These are phyloP conservation scores for Ceriops tagal DNA, from an alignment of 345 rosid species.

Conservation along the genomic window DNA sequence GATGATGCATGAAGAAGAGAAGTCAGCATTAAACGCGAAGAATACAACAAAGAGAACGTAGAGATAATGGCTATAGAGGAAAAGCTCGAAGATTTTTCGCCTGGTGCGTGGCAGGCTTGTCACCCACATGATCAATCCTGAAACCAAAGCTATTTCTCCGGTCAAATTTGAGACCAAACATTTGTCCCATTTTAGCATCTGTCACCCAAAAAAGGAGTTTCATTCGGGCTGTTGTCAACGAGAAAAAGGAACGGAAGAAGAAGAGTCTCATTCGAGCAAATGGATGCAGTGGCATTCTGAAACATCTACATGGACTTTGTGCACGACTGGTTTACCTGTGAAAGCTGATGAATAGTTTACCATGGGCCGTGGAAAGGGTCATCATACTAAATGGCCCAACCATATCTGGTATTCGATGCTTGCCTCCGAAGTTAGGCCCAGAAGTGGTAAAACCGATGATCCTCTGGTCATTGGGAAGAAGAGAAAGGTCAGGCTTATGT, in stretches of 20 bases:
- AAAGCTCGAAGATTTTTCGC: conserved; percentile 26
- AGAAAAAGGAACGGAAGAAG: background rate
- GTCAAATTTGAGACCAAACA: conserved; percentile 18
- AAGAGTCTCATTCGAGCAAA: too few species aligned
- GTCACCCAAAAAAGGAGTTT: background rate
- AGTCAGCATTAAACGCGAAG: conserved; percentile 26
- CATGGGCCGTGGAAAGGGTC: conserved; percentile 25
- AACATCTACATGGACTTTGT: background rate
- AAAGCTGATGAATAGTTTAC: conserved; percentile 9
- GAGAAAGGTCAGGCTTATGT: conserved; percentile 20
- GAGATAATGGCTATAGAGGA: conserved; percentile 24
- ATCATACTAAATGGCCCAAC: conserved; percentile 20
- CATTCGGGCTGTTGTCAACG: background rate
- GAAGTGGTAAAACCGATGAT: conserved; percentile 21
- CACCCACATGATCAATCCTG: conserved; percentile 28
- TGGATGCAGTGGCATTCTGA: background rate
- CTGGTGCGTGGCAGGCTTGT: conserved; percentile 13
- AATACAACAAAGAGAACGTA: conserved; percentile 23
- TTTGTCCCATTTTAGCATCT: conserved; percentile 22
- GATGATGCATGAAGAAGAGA: conserved; percentile 11
- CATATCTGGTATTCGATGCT: conserved; percentile 33
- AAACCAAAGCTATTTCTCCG: conserved; percentile 23
- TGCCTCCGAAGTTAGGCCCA: conserved; percentile 28
- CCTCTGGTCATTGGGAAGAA: conserved; percentile 30
- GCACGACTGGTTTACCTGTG: conserved; percentile 6